Evolutionary conservation across 805 yeast species (phyloP).

Genomic region (Candida awuae): DNA sequence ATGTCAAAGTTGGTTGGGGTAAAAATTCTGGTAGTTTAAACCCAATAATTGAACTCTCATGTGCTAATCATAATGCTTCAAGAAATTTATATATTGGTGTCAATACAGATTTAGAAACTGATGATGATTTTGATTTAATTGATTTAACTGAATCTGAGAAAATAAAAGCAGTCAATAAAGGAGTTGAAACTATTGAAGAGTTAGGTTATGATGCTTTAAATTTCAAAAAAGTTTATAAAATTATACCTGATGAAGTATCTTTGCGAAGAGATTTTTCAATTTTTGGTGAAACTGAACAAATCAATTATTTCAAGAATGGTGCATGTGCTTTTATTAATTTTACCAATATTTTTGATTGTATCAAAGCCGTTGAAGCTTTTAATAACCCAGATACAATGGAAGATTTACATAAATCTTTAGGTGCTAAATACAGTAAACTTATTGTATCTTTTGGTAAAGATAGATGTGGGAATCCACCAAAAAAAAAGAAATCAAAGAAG

Average conservation of each 20-base stretch:
- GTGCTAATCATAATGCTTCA: slow-evolving; percentile 55
- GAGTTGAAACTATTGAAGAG: slow-evolving; percentile 4
- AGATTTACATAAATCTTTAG: slow-evolving; percentile 32
- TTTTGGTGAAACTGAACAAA: slow-evolving; percentile 71
- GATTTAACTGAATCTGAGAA: background rate
- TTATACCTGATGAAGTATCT: slow-evolving; percentile 39
- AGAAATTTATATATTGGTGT: slow-evolving; percentile 71
- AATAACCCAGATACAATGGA: slow-evolving; percentile 27
- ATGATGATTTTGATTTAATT: slow-evolving; percentile 22
- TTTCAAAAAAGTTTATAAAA: slow-evolving; percentile 2
- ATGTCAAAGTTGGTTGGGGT: slow-evolving; percentile 66
- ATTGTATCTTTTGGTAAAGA: slow-evolving; percentile 63
- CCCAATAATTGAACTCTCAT: slow-evolving; percentile 50
- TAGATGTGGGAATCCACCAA: slow-evolving; percentile 72
- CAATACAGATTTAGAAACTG: slow-evolving; percentile 32
- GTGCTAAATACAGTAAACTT: slow-evolving; percentile 42
- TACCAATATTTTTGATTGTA: slow-evolving; percentile 53
- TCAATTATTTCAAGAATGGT: slow-evolving; percentile 59
- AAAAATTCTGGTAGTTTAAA: slow-evolving; percentile 57
- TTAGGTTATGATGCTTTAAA: slow-evolving; percentile 13
- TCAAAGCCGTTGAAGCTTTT: slow-evolving; percentile 53
- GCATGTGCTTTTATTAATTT: slow-evolving; percentile 74
- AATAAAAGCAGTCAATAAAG: background rate
- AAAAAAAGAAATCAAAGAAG: slow-evolving; percentile 37
- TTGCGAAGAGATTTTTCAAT: slow-evolving; percentile 51